A percentile compares a stretch with the other conserved stretches of the same genome.
These are phyloP conservation scores for Entomortierella beljakovae DNA, from an alignment of 192 early-diverging fungal species.

Conservation along the genomic window DNA sequence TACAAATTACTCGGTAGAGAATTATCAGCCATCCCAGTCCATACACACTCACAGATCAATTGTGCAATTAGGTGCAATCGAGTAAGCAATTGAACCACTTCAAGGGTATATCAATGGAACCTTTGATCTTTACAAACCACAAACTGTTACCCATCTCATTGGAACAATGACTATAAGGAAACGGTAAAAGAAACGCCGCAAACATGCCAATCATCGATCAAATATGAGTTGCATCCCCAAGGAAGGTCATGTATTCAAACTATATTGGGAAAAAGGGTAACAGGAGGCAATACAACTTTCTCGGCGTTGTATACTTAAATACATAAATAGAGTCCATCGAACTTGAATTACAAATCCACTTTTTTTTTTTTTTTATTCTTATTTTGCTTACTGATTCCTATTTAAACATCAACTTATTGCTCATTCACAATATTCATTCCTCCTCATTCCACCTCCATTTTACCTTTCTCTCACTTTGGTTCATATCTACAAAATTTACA, in stretches of 20 bases:
- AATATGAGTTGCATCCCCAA: too few relatives aligned
- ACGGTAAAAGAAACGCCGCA: neutral
- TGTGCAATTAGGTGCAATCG: neutral
- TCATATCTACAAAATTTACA: neutral
- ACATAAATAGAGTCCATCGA: neutral
- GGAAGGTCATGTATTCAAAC: too few relatives aligned
- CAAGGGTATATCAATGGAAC: too few relatives aligned
- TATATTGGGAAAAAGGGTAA: too few relatives aligned
- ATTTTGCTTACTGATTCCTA: neutral
- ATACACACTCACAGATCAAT: neutral
- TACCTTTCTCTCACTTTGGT: neutral
- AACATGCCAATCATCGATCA: too few relatives aligned
- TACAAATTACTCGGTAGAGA: neutral
- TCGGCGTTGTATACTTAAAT: too few relatives aligned
- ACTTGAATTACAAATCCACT: neutral
- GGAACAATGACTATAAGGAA: neutral
- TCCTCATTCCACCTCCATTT: neutral
- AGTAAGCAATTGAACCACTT: neutral
- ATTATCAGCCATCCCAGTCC: neutral
- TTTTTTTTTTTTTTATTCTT: slow-evolving; percentile 1
- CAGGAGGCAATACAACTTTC: too few relatives aligned
- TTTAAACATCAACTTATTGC: neutral
- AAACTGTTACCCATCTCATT: too few relatives aligned
- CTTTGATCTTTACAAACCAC: too few relatives aligned
- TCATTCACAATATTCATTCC: neutral